These are phyloP conservation scores for Backusella parvicylindrica DNA, from an alignment of 192 early-diverging fungal species.

Conservation along the genomic window DNA sequence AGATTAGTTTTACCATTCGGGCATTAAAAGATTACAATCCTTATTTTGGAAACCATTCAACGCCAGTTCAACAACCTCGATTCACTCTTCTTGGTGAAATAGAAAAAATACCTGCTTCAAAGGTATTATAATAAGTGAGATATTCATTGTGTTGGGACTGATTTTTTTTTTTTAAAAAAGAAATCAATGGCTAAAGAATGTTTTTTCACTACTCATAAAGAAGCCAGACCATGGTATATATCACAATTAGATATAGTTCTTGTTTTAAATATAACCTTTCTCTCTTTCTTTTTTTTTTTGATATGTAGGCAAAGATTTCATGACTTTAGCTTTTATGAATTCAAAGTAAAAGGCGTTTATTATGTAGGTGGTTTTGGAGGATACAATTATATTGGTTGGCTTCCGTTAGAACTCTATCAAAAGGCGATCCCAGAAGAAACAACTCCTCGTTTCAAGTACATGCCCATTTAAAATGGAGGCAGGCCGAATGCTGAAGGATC, in stretches of 20 bases:
- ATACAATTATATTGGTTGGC: conserved; percentile 53
- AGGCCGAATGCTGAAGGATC: conserved; percentile 39
- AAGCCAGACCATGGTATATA: conserved; percentile 36
- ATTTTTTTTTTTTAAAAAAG: not conserved
- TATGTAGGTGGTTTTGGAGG: conserved; percentile 54
- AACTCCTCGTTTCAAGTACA: not conserved
- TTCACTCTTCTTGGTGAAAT: conserved; percentile 43
- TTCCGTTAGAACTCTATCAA: conserved; percentile 37
- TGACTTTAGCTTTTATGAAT: conserved; percentile 45
- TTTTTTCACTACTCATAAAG: conserved; percentile 39
- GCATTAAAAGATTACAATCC: conserved; percentile 30
- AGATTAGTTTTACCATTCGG: conserved; percentile 40
- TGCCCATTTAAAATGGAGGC: not conserved
- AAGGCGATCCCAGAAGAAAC: conserved; percentile 10
- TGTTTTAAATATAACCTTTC: not conserved
- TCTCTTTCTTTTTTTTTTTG: too few relatives aligned
- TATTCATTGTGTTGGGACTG: not conserved
- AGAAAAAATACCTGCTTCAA: conserved; percentile 11
- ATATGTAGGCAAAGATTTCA: conserved; percentile 34
- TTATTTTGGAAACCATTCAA: conserved; percentile 2
- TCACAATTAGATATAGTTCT: not conserved
- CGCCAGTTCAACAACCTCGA: conserved; percentile 41
- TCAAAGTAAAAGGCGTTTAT: conserved; percentile 42
- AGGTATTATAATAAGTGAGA: not conserved
- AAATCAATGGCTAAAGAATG: conserved; percentile 33